These are phyloP conservation scores for Salix caprea DNA, from an alignment of 345 rosid species.

Conservation along the genomic window DNA sequence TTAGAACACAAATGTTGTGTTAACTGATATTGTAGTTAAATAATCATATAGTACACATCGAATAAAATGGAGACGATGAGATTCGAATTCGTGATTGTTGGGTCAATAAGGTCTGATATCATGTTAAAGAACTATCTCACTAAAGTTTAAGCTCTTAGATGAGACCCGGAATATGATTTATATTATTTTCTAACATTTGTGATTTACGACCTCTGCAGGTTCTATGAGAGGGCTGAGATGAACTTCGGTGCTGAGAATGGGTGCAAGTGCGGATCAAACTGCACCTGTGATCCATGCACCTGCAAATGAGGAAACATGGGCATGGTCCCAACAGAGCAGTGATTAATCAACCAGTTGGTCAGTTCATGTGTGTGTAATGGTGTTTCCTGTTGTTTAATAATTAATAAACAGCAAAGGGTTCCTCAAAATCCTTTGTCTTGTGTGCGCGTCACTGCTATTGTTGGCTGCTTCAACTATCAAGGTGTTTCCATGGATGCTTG, in stretches of 20 bases:
- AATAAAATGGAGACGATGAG: too few species aligned
- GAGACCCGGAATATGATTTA: too few species aligned
- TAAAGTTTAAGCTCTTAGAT: too few species aligned
- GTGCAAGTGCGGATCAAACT: slow-evolving; percentile 77
- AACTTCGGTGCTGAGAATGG: slow-evolving; percentile 39
- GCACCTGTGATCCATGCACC: slow-evolving; percentile 48
- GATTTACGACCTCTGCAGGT: slow-evolving; percentile 10
- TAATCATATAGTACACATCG: too few species aligned
- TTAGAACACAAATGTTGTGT: too few species aligned
- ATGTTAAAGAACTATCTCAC: rapidly evolving
- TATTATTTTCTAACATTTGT: too few species aligned
- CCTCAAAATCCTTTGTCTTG: neutral
- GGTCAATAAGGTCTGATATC: rapidly evolving
- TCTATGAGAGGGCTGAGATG: slow-evolving; percentile 33
- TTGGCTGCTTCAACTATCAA: neutral
- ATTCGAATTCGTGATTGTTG: too few species aligned
- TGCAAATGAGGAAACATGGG: slow-evolving; percentile 27
- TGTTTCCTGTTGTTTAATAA: neutral
- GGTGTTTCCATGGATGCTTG: too few species aligned
- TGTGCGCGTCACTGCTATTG: neutral
- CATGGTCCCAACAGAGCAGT: neutral
- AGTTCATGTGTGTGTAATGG: neutral
- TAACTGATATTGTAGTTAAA: too few species aligned
- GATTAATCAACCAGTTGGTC: neutral
- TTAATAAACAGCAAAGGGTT: neutral